Percentiles rank a stretch among this genome's conserved stretches.
phyloP scores from a whole-genome alignment of 129 eudicot genomes.

The Pseudognaphalium luteoalbum region DNA sequence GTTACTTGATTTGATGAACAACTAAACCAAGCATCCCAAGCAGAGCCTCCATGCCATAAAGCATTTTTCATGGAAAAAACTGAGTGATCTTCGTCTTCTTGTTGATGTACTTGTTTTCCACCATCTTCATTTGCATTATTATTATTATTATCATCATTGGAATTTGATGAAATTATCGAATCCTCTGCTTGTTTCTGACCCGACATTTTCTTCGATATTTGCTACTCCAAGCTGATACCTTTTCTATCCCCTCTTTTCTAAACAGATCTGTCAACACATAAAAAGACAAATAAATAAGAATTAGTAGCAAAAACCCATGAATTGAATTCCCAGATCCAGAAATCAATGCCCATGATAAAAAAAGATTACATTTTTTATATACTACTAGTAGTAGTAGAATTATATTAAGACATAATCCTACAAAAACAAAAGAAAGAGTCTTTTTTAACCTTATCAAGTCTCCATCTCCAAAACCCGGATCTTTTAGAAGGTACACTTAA shows the following conservation, averaged over 20 bases:
- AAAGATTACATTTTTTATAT: not conserved
- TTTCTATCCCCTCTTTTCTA: conserved; percentile 15
- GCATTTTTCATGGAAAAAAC: conserved; percentile 52
- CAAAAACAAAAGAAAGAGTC: conserved; percentile 1
- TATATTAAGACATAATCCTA: not conserved
- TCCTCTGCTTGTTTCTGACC: conserved; percentile 84
- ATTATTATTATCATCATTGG: conserved; percentile 32
- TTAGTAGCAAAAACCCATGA: not conserved
- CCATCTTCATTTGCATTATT: conserved; percentile 33
- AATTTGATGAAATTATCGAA: conserved; percentile 66
- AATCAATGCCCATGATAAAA: conserved; percentile 18
- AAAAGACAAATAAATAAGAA: conserved; percentile 24
- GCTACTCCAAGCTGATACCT: not conserved
- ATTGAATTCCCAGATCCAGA: conserved; percentile 24
- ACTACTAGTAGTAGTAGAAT: not conserved
- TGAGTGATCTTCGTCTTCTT: conserved; percentile 50
- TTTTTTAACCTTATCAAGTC: conserved; percentile 26
- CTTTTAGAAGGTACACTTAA: conserved; percentile 14
- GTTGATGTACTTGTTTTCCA: conserved; percentile 23
- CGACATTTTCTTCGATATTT: conserved; percentile 55
- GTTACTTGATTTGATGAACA: conserved; percentile 64
- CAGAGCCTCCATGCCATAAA: conserved; percentile 85
- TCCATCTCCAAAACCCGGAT: conserved; percentile 29
- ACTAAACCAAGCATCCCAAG: conserved; percentile 93
- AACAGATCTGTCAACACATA: conserved; percentile 30